A percentile compares a stretch with the other conserved stretches of the same genome.
Evolutionary conservation across 257 asterid genomes (phyloP).

Genomic region (Nicotiana tabacum): DNA sequence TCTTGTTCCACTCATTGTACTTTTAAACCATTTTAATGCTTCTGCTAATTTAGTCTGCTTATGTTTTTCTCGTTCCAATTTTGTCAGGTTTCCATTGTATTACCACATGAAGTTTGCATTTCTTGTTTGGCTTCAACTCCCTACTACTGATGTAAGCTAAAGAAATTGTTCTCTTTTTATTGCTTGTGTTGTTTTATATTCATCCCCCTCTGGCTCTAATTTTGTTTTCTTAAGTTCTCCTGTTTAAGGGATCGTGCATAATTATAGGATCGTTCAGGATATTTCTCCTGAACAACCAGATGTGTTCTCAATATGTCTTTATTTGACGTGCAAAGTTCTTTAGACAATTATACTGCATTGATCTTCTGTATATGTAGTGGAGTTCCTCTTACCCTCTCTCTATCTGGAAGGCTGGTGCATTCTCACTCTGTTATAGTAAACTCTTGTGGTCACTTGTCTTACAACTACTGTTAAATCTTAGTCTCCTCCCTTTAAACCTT

Average conservation of each 20-base stretch:
- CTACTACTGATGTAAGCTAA: conserved; percentile 66
- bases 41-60: neutral
- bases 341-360: no score
- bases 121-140: conserved; percentile 98
- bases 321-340: no score
- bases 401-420: no score
- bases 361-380: no score
- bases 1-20: conserved; percentile 9
- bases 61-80: conserved; percentile 11
- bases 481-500: no score
- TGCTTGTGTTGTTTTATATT: conserved; percentile 8
- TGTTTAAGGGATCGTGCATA: neutral
- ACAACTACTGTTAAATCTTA: no score
- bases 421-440: no score
- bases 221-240: neutral
- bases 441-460: no score
- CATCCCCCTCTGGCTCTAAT: neutral
- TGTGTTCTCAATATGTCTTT: no score
- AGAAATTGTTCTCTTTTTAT: neutral
- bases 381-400: no score
- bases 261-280: neutral
- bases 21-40: neutral
- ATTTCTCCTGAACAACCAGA: no score
- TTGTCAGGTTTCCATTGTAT: conserved; percentile 79
- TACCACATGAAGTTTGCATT: conserved; percentile 90